Conservation (phyloP, 805 yeast genomes). For the Pichia rugopelliculosa region DNA sequence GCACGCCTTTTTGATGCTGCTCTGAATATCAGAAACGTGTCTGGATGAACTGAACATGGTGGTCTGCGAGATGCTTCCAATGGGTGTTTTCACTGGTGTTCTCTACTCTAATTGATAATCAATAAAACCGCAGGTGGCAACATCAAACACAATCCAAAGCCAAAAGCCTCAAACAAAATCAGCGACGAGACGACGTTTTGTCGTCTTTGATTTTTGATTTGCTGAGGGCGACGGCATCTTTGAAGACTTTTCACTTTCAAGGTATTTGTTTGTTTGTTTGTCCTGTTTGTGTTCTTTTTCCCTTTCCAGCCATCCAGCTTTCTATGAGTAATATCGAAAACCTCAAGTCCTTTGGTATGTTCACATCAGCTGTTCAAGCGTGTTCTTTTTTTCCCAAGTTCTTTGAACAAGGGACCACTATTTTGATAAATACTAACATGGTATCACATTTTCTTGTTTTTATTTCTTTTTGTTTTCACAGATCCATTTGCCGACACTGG, state of each 20-base stretch:
- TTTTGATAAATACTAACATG: not conserved
- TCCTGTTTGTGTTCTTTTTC: too few species aligned
- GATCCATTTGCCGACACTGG: constrained; percentile 99
- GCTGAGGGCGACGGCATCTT: not conserved
- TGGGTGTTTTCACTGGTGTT: not conserved
- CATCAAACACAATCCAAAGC: not conserved
- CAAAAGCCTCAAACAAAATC: not conserved
- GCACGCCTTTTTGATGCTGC: constrained; percentile 74
- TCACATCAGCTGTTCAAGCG: too few species aligned
- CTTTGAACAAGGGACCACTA: not conserved
- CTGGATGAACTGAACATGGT: constrained; percentile 20
- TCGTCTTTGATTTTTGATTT: not conserved
- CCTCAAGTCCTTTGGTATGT: constrained; percentile 66
- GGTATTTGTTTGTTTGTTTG: not conserved
- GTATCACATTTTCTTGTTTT: not conserved
- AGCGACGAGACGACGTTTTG: not conserved
- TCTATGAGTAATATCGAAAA: constrained; percentile 88
- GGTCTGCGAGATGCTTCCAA: too few species aligned
- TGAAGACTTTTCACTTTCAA: not conserved
- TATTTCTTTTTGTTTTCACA: constrained; percentile 13
- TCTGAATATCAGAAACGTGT: constrained; percentile 34
- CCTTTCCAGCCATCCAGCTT: constrained; percentile 9
- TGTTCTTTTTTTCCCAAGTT: not conserved
- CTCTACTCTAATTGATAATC: not conserved
- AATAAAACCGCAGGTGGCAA: too few species aligned